Conservation (phyloP, 768 basidiomycete genomes). For the Asterophora parasitica region DNA sequence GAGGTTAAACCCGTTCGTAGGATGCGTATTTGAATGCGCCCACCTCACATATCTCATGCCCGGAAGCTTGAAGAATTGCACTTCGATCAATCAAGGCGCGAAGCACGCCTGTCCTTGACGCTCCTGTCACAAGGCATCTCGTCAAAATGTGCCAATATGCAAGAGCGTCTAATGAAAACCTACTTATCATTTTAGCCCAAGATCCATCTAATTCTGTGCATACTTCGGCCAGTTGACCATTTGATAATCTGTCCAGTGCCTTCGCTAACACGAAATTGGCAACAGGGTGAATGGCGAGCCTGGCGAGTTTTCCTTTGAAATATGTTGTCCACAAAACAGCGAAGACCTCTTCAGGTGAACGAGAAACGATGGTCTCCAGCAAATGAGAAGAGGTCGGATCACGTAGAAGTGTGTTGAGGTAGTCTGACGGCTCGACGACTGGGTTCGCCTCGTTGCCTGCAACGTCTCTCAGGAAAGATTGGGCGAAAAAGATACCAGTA, state of each 20-base stretch:
- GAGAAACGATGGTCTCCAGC: slow-evolving; percentile 72
- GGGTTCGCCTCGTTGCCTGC: slow-evolving; percentile 35
- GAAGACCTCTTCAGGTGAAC: slow-evolving; percentile 60
- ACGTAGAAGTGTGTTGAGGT: slow-evolving; percentile 73
- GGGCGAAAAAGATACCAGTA: slow-evolving; percentile 10
- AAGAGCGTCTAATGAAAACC: slow-evolving; percentile 25
- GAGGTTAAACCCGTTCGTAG: background rate
- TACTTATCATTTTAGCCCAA: slow-evolving; percentile 67
- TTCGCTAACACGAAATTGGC: slow-evolving; percentile 92
- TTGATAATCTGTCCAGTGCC: slow-evolving; percentile 60
- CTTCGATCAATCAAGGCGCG: slow-evolving; percentile 72
- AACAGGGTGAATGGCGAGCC: slow-evolving; percentile 80
- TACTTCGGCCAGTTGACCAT: slow-evolving; percentile 47
- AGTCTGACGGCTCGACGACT: slow-evolving; percentile 61
- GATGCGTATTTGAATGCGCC: slow-evolving; percentile 14
- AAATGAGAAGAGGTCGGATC: slow-evolving; percentile 89
- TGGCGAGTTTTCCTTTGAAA: slow-evolving; percentile 66
- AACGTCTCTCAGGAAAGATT: background rate
- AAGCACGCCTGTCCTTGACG: slow-evolving; percentile 72
- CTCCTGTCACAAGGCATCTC: slow-evolving; percentile 36
- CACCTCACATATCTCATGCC: slow-evolving; percentile 55
- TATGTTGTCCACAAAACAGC: slow-evolving; percentile 70
- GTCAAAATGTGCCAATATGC: background rate
- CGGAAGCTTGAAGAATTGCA: slow-evolving; percentile 40
- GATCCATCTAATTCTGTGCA: slow-evolving; percentile 54